Percentiles rank a stretch among this genome's conserved stretches.
These are phyloP conservation scores for Aspergillus glaucus DNA, from an alignment of 2,329 filamentous ascomycete genomes.

Conservation along the genomic window DNA sequence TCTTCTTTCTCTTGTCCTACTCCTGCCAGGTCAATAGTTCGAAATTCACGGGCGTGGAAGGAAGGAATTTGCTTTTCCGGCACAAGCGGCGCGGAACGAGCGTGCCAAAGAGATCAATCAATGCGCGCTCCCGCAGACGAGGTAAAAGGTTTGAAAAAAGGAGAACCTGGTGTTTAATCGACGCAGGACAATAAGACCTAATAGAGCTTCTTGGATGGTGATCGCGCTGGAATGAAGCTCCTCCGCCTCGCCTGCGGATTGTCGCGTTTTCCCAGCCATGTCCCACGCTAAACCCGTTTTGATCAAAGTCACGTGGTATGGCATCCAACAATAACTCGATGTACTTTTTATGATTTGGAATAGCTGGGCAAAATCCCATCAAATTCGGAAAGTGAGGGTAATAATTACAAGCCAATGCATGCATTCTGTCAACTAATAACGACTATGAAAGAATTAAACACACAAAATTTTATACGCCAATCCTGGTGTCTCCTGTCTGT, in stretches of 20 bases:
- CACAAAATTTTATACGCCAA: conserved; percentile 14
- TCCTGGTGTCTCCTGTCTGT: conserved; percentile 9
- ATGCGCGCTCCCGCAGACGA: no score
- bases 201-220: conserved; percentile 8
- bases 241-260: conserved; percentile 6
- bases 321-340: no score
- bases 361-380: background rate
- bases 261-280: conserved; percentile 26
- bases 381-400: background rate
- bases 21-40: background rate
- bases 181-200: no score
- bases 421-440: conserved; percentile 10
- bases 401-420: conserved; percentile 9
- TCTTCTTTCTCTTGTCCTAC: background rate
- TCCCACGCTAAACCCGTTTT: conserved; percentile 23
- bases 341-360: background rate
- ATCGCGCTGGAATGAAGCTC: conserved; percentile 19
- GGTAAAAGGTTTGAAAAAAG: no score
- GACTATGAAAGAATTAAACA: conserved; percentile 15
- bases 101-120: background rate
- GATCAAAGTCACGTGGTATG: conserved; percentile 19
- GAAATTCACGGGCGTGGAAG: background rate
- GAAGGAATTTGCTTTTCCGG: background rate
- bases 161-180: no score
- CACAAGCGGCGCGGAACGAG: background rate